Base-by-base conservation (phyloP, 2,329 filamentous ascomycete species). In the Colletotrichum noveboracense region DNA sequence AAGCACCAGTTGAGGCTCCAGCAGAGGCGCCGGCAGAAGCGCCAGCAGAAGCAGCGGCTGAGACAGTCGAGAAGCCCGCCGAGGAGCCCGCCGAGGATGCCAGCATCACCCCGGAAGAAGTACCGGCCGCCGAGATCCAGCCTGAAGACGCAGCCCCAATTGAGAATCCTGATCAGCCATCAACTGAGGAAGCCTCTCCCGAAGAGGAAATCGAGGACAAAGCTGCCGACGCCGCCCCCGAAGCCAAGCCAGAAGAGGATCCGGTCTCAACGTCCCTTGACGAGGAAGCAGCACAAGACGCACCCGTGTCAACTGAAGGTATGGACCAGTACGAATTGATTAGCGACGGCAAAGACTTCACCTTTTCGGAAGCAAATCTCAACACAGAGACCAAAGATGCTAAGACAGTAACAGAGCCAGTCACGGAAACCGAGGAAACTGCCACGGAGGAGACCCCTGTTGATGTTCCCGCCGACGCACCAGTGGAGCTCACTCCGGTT, bases 281-380 rank as follows among this genome's bases (percentile, higher is more conserved):
- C n/a, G 34, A 69, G 3, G 60, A 36, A 28, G 6, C 68, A 21
- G 18, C 71, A 18, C 34, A 68, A 10, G 69, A 64, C 18, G 56
- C 32, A 43, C 30, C 36, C 24, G 30, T 73, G 26, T 64, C 70
- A 34, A 60, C 70, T 43, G 73, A 75, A 75, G 73, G 73, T 75
- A 75, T 75, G 73, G 64, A 75, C 34, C 38, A 52, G 62, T 75
- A 75, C 34, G 64, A 68, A 68, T 64, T 75, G 36, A 75, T 73
- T 12, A 68, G 73, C 60, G 73, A 75, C 56, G 73, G 73, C 73
- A 75, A 75, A 68, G 70, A 67, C 67, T 68, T 48, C 18, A 75
- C 28, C 34, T 68, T 75, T 48, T 56, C 62, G 38, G 56, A 30
- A 38, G 70, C 58, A 0, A 68, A 43, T 21, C 62, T 72, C 32